Evolutionary conservation across 139 green algal genomes (phyloP), one percentile per base, ranked within the genome.

Genomic region (Chlorella sp.): DNA sequence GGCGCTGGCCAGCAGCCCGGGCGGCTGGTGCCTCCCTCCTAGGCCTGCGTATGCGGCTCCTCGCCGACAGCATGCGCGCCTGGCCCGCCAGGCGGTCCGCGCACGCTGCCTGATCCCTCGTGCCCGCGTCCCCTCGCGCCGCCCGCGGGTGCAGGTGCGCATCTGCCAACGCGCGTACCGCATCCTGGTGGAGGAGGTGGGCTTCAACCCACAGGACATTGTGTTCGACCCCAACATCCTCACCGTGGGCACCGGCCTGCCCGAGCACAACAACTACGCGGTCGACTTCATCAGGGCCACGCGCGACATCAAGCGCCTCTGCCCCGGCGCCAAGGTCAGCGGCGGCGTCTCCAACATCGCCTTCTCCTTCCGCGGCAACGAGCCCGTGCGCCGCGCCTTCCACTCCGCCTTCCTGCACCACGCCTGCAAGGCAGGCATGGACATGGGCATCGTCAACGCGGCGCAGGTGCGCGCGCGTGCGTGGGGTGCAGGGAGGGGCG

Each of bases 201-300:
- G 90, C 58, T 98, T 98, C 81, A 89, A 95, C 75, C 90, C 94
- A 12, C 79, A 98, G 83, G 96, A 99, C 87, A 95, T 99, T 85
- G 94, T 99, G 69, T 99, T 99, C 55, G 96, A 99, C 82, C 96
- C 96, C 84, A 99, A 99, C 89, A 98, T 99, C 82, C 89, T 99
- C 15, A 98, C 96, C 21, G 88, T 99, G 12, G 96, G 94, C 80
- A 99, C 96, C 8, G 96, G 96, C 31, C 77, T 99, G 77, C 65
- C 91, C 17, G 96, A 99, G 90, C 96, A 99, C 91, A 98, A 98
- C 92, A 98, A 98, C 91, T 99, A 99, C 74, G 96, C 91, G 0
- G 94, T 98, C 29, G 95, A 99, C 89, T 99, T 99, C 87, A 95
- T 99, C 87, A 77, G 82, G 5, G 95, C 96, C 14, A 96, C 89